A percentile compares a stretch with the other conserved stretches of the same genome.
These are phyloP conservation scores for Erigeron canadensis DNA, from an alignment of 129 eudicot species.

Conservation along the genomic window DNA sequence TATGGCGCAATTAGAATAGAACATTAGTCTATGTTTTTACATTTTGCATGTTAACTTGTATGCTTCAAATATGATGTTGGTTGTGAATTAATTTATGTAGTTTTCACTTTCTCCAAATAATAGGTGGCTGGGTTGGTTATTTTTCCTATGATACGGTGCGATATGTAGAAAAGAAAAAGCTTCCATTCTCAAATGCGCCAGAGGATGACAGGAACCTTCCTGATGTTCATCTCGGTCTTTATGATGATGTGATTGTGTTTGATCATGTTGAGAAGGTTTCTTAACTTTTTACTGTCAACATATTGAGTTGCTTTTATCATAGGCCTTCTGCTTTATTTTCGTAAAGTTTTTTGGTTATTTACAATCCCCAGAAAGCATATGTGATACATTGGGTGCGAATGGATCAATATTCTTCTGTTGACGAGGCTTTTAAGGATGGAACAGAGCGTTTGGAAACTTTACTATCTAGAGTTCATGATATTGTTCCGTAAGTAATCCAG, in stretches of 20 bases:
- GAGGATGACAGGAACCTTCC: constrained; percentile 95
- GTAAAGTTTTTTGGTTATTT: neutral
- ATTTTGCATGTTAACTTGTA: constrained; percentile 2
- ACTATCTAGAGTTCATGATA: constrained; percentile 84
- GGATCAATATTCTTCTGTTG: constrained; percentile 66
- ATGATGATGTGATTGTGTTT: constrained; percentile 97
- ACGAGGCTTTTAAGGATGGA: constrained; percentile 82
- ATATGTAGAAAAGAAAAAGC: constrained; percentile 89
- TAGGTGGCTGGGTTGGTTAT: constrained; percentile 99
- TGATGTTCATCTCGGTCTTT: constrained; percentile 94
- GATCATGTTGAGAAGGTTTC: constrained; percentile 97
- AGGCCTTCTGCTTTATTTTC: constrained; percentile 7
- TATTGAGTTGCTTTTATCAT: constrained; percentile 1
- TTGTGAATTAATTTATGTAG: constrained; percentile 4
- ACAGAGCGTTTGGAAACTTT: constrained; percentile 58
- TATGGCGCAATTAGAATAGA: constrained; percentile 6
- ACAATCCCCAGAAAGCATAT: constrained; percentile 67
- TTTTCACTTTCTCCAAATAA: constrained; percentile 14
- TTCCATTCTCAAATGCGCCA: constrained; percentile 87
- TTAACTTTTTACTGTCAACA: constrained; percentile 9
- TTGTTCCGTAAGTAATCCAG: constrained; percentile 68
- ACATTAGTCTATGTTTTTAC: neutral
- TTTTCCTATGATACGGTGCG: constrained; percentile 98
- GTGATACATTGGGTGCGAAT: constrained; percentile 91
- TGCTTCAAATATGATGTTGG: neutral